phyloP scores from a whole-genome alignment of 768 basidiomycete genomes.

The Auriscalpium microsporum region DNA sequence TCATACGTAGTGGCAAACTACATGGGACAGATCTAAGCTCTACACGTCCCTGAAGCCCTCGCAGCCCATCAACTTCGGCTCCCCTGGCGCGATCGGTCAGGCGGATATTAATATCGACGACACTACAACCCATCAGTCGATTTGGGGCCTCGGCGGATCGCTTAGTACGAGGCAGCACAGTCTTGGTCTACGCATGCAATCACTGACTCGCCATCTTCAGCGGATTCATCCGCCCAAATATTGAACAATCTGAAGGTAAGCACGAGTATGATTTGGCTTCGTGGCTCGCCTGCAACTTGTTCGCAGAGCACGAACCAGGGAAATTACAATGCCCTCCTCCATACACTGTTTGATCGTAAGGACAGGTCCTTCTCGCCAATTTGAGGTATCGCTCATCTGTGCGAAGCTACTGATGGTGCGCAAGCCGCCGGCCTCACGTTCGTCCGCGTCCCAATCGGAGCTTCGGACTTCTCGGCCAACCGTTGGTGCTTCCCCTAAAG shows the following conservation, averaged over 20 bases:
- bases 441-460: constrained; percentile 62
- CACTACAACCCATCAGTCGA: constrained; percentile 44
- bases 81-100: constrained; percentile 46
- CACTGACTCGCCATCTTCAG: constrained; percentile 26
- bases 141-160: constrained; percentile 59
- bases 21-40: constrained; percentile 33
- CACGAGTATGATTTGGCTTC: background rate
- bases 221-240: constrained; percentile 60
- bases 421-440: constrained; percentile 62
- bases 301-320: constrained; percentile 38
- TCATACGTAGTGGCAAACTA: constrained; percentile 23
- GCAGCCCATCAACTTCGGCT: constrained; percentile 45
- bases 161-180: constrained; percentile 38
- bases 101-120: constrained; percentile 62
- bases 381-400: background rate
- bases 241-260: constrained; percentile 59
- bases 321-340: constrained; percentile 52
- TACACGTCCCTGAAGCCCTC: constrained; percentile 39
- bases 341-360: constrained; percentile 46
- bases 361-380: background rate
- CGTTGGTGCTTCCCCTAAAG: constrained; percentile 26
- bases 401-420: constrained; percentile 45
- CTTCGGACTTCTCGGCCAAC: constrained; percentile 60
- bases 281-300: background rate
- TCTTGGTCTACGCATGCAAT: background rate